Evolutionary conservation across 2,329 filamentous ascomycete genomes (phyloP).

Genomic region (Trichoderma arundinaceum): DNA sequence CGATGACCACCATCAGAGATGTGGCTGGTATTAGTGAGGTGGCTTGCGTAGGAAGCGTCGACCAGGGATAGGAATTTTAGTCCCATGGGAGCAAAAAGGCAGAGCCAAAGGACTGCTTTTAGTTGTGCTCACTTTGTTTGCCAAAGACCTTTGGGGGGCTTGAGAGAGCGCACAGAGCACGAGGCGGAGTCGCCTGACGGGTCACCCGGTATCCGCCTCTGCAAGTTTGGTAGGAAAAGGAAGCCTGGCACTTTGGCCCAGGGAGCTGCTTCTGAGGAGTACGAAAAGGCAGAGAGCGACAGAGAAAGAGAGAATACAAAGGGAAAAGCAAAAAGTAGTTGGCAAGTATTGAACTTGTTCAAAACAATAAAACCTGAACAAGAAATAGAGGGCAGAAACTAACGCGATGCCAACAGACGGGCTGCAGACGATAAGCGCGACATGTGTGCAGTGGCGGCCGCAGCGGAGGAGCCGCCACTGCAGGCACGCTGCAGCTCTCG

Average conservation of each 20-base stretch:
- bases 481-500: slow-evolving; percentile 32
- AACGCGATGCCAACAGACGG: too few species aligned
- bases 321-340: not conserved
- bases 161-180: slow-evolving; percentile 21
- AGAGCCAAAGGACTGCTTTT: not conserved
- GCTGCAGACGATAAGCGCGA: slow-evolving; percentile 22
- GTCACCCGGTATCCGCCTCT: slow-evolving; percentile 25
- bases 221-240: not conserved
- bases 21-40: slow-evolving; percentile 29
- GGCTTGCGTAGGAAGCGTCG: slow-evolving; percentile 28
- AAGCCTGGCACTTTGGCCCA: not conserved
- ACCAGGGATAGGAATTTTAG: slow-evolving; percentile 6
- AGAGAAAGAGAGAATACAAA: too few species aligned
- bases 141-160: slow-evolving; percentile 15
- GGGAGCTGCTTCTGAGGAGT: not conserved
- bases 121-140: not conserved
- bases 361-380: not conserved
- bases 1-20: slow-evolving; percentile 28
- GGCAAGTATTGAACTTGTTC: not conserved
- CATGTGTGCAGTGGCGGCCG: slow-evolving; percentile 18
- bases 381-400: too few species aligned
- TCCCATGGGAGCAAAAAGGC: not conserved
- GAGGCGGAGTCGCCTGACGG: slow-evolving; percentile 32
- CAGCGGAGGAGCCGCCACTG: slow-evolving; percentile 29
- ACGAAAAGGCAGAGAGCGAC: not conserved